Base-by-base conservation (phyloP, 1,139 yeast species). In the Yamadazyma dushanensis region DNA sequence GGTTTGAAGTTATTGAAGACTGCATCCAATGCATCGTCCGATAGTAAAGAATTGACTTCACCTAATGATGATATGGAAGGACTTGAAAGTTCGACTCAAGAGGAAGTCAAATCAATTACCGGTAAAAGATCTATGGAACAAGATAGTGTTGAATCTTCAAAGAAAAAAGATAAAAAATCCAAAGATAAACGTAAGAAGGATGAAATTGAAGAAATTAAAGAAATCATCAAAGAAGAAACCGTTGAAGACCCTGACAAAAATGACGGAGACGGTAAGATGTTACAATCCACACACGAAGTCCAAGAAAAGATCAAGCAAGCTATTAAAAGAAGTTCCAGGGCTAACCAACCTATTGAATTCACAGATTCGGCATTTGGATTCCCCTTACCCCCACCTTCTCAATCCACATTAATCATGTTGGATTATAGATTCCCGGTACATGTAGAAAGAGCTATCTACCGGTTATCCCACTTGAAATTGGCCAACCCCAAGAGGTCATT, bases 401-500 rank as follows among this genome's bases (percentile, higher is more conserved):
- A 73, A 29, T 80, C 90, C 0, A 83, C 92, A 0, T 68, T 84
- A 36, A 75, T 83, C 21, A 84, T 84, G 95, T 70, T 83, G 46
- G 90, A 83, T 56, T 81, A 83, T 53, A 70, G 98, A 45, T 86
- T 87, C 57, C 97, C 97, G 0, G 81, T 92, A 31, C 96, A 90
- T 57, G 95, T 92, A 31, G 98, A 94, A 60, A 73, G 98, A 30
- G 97, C 98, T 1, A 86, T 94, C 37, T 92, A 92, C 58, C 70
- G 98, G 40, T 70, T 94, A 42, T 85, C 96, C 29, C 98, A 92
- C 60, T 66, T 92, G 56, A 92, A 92, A 59, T 70, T 92, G 47
- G 96, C 97, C 26, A 95, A 94, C 55, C 94, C 97, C 1, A 85
- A 88, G 54, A 69, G 97, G 39, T 95, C 95, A 14, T 66, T 92